Conservation (phyloP, 345 rosid genomes). For the Eucalyptus pauciflora region DNA sequence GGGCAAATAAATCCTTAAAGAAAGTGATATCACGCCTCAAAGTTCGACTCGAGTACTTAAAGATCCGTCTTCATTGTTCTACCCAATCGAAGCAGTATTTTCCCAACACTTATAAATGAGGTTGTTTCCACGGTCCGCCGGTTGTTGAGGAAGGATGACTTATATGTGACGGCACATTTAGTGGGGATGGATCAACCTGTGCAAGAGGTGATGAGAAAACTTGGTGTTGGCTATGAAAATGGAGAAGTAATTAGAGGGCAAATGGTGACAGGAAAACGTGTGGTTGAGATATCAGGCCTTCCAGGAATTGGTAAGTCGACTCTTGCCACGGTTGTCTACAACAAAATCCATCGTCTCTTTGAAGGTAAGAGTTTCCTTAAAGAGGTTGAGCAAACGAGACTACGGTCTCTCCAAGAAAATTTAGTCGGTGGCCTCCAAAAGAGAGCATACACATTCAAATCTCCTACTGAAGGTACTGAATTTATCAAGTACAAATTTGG, state of each 20-base stretch:
- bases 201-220: background rate
- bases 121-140: background rate
- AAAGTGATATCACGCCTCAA: no score
- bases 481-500: no score
- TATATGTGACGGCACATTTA: background rate
- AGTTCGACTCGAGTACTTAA: no score
- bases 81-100: no score
- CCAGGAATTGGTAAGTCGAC: background rate
- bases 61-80: no score
- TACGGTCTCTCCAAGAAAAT: no score
- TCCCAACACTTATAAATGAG: no score
- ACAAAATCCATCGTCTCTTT: background rate
- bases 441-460: no score
- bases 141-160: background rate
- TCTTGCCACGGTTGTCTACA: background rate
- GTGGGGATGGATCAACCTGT: background rate
- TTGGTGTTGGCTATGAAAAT: background rate
- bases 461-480: no score
- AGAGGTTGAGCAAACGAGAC: no score
- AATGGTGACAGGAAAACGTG: background rate
- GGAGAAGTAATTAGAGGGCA: background rate
- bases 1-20: no score
- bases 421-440: no score
- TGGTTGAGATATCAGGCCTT: background rate
- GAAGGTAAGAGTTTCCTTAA: background rate